phyloP scores from a whole-genome alignment of 2,329 filamentous ascomycete genomes.

The Fusarium metavorans region DNA sequence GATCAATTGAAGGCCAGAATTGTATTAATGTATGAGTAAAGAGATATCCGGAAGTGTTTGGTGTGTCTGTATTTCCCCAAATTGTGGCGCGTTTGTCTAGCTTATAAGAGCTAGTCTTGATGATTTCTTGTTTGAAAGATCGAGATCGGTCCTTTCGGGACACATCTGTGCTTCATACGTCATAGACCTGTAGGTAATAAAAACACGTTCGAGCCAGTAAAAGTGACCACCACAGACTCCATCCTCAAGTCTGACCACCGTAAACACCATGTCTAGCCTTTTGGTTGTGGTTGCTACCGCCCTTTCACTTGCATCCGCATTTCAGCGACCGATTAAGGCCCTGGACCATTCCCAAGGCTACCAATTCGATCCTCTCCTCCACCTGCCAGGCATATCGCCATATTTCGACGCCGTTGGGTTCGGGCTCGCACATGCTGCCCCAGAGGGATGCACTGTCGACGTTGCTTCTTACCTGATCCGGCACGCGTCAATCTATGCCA shows the following conservation, averaged over 20 bases:
- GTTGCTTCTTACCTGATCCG: conserved; percentile 40
- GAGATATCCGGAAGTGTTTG: neutral
- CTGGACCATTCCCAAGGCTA: conserved; percentile 40
- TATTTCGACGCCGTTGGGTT: conserved; percentile 43
- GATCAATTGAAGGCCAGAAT: neutral
- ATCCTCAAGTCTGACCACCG: neutral
- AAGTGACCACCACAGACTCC: neutral
- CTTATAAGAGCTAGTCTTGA: neutral
- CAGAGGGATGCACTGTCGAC: conserved; percentile 38
- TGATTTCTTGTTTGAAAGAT: neutral
- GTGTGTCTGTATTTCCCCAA: neutral
- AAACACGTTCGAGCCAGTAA: neutral
- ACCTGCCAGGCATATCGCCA: conserved; percentile 41
- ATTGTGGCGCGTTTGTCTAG: neutral
- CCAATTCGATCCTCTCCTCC: conserved; percentile 39
- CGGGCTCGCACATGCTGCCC: conserved; percentile 32
- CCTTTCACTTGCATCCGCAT: conserved; percentile 3
- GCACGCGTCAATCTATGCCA: conserved; percentile 41
- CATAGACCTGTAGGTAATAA: neutral
- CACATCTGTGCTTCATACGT: neutral
- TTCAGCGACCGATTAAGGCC: conserved; percentile 30
- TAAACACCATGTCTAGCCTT: conserved; percentile 13
- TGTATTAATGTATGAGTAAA: neutral
- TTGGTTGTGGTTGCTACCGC: conserved; percentile 11
- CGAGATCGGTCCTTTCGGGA: neutral